Percentiles rank a stretch among this genome's conserved stretches.
Conservation (phyloP, 257 asterid species). For the Capsicum pubescens region DNA sequence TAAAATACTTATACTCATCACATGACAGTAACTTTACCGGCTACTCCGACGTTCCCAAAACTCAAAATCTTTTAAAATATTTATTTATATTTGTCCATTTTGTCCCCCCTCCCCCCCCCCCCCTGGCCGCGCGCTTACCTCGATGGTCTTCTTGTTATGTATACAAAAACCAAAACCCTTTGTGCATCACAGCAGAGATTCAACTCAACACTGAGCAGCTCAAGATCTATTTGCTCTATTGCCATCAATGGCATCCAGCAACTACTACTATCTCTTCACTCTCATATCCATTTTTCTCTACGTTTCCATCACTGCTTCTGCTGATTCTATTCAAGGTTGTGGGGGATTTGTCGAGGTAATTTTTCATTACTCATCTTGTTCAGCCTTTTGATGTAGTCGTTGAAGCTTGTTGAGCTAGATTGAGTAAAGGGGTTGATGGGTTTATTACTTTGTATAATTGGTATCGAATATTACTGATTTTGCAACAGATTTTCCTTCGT, state of each 20-base stretch:
- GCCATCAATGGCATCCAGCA: constrained; percentile 27
- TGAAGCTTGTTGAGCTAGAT: not conserved
- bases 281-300: not conserved
- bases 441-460: not conserved
- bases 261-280: not conserved
- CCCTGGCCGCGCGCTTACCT: no score
- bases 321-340: constrained; percentile 92
- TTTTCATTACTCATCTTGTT: not conserved
- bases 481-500: no score
- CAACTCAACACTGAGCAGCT: constrained; percentile 11
- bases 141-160: not conserved
- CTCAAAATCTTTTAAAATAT: no score
- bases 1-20: no score
- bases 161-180: constrained; percentile 10
- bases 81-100: not conserved
- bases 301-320: constrained; percentile 36
- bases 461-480: not conserved
- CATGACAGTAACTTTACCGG: no score
- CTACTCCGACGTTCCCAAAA: no score
- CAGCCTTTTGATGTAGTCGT: not conserved
- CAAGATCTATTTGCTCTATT: constrained; percentile 16
- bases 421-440: not conserved
- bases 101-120: not conserved
- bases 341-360: constrained; percentile 96
- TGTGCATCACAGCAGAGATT: constrained; percentile 1